Evolutionary conservation across 2,329 filamentous ascomycete genomes (phyloP), one percentile per base, ranked within the genome.

Genomic region (Ophiocordyceps sinensis): DNA sequence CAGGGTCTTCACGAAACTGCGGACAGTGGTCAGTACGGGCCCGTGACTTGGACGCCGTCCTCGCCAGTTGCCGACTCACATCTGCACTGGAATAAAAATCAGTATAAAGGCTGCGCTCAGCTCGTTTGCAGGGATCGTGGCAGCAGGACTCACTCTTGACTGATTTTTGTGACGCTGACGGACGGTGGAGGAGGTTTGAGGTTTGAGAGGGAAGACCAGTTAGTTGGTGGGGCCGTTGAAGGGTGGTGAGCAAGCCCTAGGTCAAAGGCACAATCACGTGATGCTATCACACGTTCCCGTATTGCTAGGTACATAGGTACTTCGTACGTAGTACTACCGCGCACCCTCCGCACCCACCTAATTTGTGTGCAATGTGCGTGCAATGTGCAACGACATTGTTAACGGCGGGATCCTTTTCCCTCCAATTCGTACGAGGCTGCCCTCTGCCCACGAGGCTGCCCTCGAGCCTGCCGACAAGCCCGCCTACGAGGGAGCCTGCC

Each of bases 1-100:
- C 65, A 95, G 86, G 79, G 89, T 95, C 83, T 95, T 96, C 75
- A 96, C 89, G 83, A 96, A 96, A 82, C 85, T 93, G 32, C 5
- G 32, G 32, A 10, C 14, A 34, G 14, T 34, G 71, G 54, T 61
- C 47, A 58, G 53, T 59, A 56, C 43, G 38, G 35, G 41, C 42
- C 45, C 35, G 44, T 44, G 47, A 46, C 41, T 47, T 56, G 45
- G 49, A 42, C 36, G 47, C 38, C 38, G 40, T 45, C 51, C 45
- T 50, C 45, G 42, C 44, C 43, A 36, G 51, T 49, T 38, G 53
- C 49, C 48, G 49, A 58, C 82, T 82, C 79, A 89, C 84, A 91
- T 91, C 80, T 91, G 85, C 85, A 91, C 85, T 89, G 54, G 12
- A 23, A 15, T 40, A 26, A 63, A 53, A 46, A 65, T 80, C 67